A percentile compares a stretch with the other conserved stretches of the same genome.
phyloP scores from a whole-genome alignment of 2,329 filamentous ascomycete genomes.

The Fusarium metavorans region DNA sequence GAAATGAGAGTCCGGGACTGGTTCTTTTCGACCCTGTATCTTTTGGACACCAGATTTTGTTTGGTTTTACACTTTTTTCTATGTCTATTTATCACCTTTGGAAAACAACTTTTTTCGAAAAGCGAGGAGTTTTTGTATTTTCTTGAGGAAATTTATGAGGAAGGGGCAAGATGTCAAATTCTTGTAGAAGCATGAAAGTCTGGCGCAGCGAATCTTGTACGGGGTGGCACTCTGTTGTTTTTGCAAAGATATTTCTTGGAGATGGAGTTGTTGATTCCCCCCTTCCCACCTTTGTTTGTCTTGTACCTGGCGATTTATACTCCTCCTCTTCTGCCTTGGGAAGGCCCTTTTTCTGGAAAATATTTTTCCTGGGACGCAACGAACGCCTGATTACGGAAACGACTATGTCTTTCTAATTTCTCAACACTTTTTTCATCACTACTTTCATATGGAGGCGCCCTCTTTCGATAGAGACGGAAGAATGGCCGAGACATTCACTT shows the following conservation, averaged over 20 bases:
- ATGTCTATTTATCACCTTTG: conserved; percentile 18
- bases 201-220: conserved; percentile 41
- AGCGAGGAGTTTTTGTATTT: conserved; percentile 47
- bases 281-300: conserved; percentile 6
- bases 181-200: conserved; percentile 46
- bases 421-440: conserved; percentile 3
- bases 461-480: conserved; percentile 43
- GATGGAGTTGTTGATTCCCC: conserved; percentile 35
- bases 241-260: conserved; percentile 30
- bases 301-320: conserved; percentile 9
- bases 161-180: conserved; percentile 39
- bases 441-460: conserved; percentile 27
- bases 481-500: conserved; percentile 38
- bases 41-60: conserved; percentile 26
- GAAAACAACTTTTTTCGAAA: conserved; percentile 36
- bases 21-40: conserved; percentile 38
- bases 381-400: conserved; percentile 27
- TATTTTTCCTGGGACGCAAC: conserved; percentile 17
- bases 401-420: conserved; percentile 26
- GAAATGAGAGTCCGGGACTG: conserved; percentile 43
- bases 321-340: conserved; percentile 10
- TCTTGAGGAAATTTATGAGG: conserved; percentile 41
- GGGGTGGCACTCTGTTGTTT: conserved; percentile 25
- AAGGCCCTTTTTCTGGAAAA: conserved; percentile 6
- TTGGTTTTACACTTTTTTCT: conserved; percentile 24